Evolutionary conservation across 225 moss, liverwort and hornwort species (phyloP), one percentile per base, ranked within the genome.

Genomic region (Antitrichia curtipendula): DNA sequence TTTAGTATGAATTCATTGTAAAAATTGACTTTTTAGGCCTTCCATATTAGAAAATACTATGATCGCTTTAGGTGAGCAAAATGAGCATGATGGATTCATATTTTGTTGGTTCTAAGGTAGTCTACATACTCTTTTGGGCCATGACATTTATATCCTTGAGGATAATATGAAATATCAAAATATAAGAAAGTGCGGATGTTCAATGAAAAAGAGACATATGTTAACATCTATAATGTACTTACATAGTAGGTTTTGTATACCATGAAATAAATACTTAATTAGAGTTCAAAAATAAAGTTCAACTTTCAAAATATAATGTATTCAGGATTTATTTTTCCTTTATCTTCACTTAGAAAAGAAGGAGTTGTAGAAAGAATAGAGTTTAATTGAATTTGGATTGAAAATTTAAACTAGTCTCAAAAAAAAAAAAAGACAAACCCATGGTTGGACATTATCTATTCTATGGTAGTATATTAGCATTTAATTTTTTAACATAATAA

Each of bases 91-190:
- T n/a, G n/a, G n/a, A n/a, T n/a, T n/a, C n/a, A n/a, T n/a, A n/a
- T n/a, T n/a, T n/a, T n/a, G n/a, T n/a, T n/a, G n/a, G n/a, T n/a
- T n/a, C n/a, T n/a, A n/a, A n/a, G n/a, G n/a, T n/a, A n/a, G n/a
- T n/a, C n/a, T n/a, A n/a, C n/a, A n/a, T n/a, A n/a, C n/a, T n/a
- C n/a, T n/a, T n/a, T n/a, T n/a, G n/a, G n/a, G n/a, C n/a, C n/a
- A n/a, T n/a, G n/a, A n/a, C n/a, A n/a, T n/a, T n/a, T 19, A 11
- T 20, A 12, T 32, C 49, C 12, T 32, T 5, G 2, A 47, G 0
- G 11, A 31, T 73, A 20, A 74, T 74, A 12, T 19, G 73, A 47
- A 47, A 31, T 19, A 49, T 49, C 5, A 9, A 22, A 75, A 75
- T 52, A 22, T 50, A 34, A n/a, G 13, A 4, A 75, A 34, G 3